Evolutionary conservation across 2,329 filamentous ascomycete genomes (phyloP), one percentile per base, ranked within the genome.

Genomic region (Thelonectria olida): DNA sequence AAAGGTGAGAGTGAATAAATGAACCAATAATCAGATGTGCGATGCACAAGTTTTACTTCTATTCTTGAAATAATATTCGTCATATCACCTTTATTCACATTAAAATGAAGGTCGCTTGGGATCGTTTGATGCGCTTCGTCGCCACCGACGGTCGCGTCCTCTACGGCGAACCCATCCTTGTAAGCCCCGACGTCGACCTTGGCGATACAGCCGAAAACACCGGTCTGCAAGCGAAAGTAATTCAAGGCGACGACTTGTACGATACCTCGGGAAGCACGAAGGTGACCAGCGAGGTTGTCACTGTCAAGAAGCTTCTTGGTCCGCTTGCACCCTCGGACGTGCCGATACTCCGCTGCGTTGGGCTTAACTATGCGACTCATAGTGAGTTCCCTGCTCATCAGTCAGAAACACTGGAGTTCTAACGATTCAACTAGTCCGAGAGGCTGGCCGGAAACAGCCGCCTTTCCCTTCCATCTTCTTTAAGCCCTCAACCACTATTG

Each of bases 351-450:
- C 75, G 85, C 19, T 89, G 86, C 64, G 81, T 88, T 12, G 87
- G 86, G 0, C 69, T 89, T 25, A 88, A 89, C 67, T 88, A 88
- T 66, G 80, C 81, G 38, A 87, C 84, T 54, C 86, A 89, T 66
- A 85, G 79, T 80, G 59, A 59, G 74, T 48, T 3, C 10, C n/a
- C 12, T 39, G 8, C 47, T 25, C 22, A 12, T 28, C 3, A 39
- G 15, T 15, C 10, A 34, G 38, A 17, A 25, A 36, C 31, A 19
- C n/a, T 22, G 10, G 25, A 38, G 19, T 28, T 34, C 50, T 50
- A 28, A 59, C 19, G 22, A 7, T 10, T 61, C 13, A 8, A n/a
- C 0, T 50, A 85, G 84, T 86, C 67, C 76, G 78, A 34, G 83
- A 87, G 73, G 81, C 82, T 5, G 80, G 80, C 4, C 78, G 83